Percentiles rank a stretch among this genome's conserved stretches.
Conservation (phyloP, 169 alveolate genomes). For the Blepharisma undulans region DNA sequence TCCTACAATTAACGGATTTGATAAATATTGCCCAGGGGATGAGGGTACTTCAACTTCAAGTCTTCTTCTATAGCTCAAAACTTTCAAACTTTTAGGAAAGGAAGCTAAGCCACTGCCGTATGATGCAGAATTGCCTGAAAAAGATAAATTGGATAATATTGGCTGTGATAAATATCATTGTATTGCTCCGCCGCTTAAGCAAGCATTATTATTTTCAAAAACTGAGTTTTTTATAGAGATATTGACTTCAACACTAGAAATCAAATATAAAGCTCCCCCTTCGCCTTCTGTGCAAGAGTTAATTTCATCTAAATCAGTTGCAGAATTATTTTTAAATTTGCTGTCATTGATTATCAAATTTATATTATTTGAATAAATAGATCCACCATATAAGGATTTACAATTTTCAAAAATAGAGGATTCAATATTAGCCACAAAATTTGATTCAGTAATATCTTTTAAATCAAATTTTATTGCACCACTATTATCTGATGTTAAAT, state of each 20-base stretch:
- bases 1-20: background rate
- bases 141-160: background rate
- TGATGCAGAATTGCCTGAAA: constrained; percentile 35
- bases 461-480: background rate
- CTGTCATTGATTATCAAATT: background rate
- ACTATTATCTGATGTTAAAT: background rate
- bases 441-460: background rate
- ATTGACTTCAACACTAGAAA: too few species aligned
- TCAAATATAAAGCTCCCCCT: constrained; percentile 31
- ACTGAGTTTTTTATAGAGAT: background rate
- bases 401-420: background rate
- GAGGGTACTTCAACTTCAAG: background rate
- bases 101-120: constrained; percentile 40
- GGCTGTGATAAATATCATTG: constrained; percentile 36
- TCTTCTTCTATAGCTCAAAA: background rate
- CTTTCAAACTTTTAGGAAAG: constrained; percentile 3
- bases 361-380: background rate
- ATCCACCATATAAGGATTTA: background rate
- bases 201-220: background rate
- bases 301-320: background rate
- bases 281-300: background rate
- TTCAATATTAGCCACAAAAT: background rate
- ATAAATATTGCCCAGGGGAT: background rate
- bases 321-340: background rate
- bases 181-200: constrained; percentile 17